Evolutionary conservation across 352 stramenopile genomes (phyloP), one percentile per base, ranked within the genome.

Genomic region (Thalassiosira mediterranea): DNA sequence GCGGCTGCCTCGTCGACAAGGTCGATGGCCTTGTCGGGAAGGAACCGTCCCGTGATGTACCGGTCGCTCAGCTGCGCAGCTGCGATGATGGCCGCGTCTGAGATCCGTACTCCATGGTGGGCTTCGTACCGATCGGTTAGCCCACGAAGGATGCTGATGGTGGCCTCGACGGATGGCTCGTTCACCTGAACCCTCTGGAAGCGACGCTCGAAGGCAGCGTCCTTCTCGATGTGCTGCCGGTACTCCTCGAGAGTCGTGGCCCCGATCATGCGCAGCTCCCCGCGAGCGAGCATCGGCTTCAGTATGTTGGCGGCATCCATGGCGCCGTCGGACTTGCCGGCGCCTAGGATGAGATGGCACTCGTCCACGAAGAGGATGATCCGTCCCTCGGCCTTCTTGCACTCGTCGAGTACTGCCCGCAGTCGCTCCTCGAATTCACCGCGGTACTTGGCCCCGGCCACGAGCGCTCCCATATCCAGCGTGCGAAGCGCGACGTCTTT

Each of bases 331-430:
- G 87, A 95, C 44, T 93, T 91, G 3, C 97, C 97, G 15, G 97
- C 96, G 13, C 97, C 97, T 5, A 99, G 78, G 21, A 99, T 93
- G 37, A 97, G 54, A 85, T 99, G 96, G 79, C 98, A 95, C 72
- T 99, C 97, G 48, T 99, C 97, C 56, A 99, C 97, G 74, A 99
- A 99, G 38, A 99, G 76, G 47, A 99, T 97, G 71, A 99, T 97
- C n/a, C 71, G 53, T 31, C 83, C 87, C 21, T 87, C 64, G 1
- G 72, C 72, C 29, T 79, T 67, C 70, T 98, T 96, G 63, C 94
- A 95, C 62, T 98, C 90, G 57, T 95, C 95, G 59, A 99, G 80
- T 31, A 99, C 96, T 11, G 93, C 92, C 70, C 98, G 97, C 15
- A 99, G 79, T 25, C 97, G 89, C 76, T 99, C 97, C 88, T 99